These are phyloP conservation scores for Trifolium fragiferum DNA, from an alignment of 306 rosid species.

Conservation along the genomic window DNA sequence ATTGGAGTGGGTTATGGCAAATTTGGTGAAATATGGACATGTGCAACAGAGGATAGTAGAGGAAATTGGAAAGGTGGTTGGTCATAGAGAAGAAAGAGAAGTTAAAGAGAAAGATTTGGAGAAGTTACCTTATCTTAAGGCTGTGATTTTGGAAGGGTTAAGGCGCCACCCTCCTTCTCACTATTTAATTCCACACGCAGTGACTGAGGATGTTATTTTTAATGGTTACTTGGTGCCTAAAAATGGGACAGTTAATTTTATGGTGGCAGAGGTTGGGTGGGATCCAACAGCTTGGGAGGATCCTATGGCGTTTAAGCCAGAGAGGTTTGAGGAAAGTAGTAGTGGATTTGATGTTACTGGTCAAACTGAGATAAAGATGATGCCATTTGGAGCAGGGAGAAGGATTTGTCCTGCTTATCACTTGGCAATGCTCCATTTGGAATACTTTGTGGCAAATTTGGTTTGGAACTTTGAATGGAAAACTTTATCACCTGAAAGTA, in stretches of 20 bases:
- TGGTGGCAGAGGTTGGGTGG: constrained; percentile 50
- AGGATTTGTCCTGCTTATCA: constrained; percentile 45
- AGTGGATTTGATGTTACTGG: constrained; percentile 30
- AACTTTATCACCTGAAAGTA: background rate
- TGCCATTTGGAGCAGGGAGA: constrained; percentile 52
- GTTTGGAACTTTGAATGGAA: constrained; percentile 48
- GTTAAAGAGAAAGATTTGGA: constrained; percentile 47
- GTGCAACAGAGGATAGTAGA: constrained; percentile 27
- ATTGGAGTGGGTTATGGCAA: constrained; percentile 52
- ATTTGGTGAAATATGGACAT: constrained; percentile 39
- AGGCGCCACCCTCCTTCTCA: constrained; percentile 46
- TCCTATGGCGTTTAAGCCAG: constrained; percentile 45
- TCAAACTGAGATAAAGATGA: constrained; percentile 42
- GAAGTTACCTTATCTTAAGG: constrained; percentile 39
- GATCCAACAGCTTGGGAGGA: constrained; percentile 49
- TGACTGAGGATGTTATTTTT: constrained; percentile 40
- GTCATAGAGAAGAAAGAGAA: constrained; percentile 9
- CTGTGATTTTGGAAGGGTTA: constrained; percentile 45
- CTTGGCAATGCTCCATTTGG: constrained; percentile 42
- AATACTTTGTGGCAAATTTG: constrained; percentile 50
- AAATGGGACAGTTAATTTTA: constrained; percentile 32
- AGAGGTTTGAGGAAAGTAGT: constrained; percentile 37
- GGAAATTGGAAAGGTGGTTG: constrained; percentile 31
- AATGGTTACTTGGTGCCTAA: constrained; percentile 32
- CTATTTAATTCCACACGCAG: constrained; percentile 27